These are phyloP conservation scores for Cordyceps sp. DNA, from an alignment of 2,329 filamentous ascomycete genomes.

Conservation along the genomic window DNA sequence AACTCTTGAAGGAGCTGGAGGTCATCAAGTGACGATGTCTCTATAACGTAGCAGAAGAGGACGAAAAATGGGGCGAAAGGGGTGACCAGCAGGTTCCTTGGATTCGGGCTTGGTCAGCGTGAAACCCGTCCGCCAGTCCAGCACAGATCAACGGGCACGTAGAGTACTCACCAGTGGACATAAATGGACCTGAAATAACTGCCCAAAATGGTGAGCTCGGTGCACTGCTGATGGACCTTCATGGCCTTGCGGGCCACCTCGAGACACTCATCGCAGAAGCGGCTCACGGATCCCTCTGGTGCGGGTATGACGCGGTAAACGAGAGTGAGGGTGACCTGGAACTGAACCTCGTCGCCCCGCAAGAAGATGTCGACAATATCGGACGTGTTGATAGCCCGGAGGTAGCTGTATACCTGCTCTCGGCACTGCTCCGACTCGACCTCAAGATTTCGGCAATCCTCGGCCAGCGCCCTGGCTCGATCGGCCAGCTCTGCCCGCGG, in stretches of 20 bases:
- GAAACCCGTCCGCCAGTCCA: neutral
- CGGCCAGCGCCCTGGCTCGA: slow-evolving; percentile 20
- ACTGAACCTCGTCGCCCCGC: slow-evolving; percentile 28
- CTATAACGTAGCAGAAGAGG: slow-evolving; percentile 39
- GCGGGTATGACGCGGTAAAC: slow-evolving; percentile 35
- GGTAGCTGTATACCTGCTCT: slow-evolving; percentile 17
- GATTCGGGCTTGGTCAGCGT: neutral
- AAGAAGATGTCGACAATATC: slow-evolving; percentile 25
- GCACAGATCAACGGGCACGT: neutral
- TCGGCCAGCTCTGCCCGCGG: slow-evolving; percentile 22
- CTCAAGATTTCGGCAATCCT: slow-evolving; percentile 19
- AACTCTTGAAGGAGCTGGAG: slow-evolving; percentile 38
- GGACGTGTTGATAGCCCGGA: slow-evolving; percentile 20
- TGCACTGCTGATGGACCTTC: slow-evolving; percentile 25
- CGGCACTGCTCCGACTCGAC: slow-evolving; percentile 17
- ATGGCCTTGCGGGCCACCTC: slow-evolving; percentile 32
- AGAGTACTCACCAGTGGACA: slow-evolving; percentile 29
- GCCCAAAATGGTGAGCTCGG: slow-evolving; percentile 23
- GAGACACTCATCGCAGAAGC: slow-evolving; percentile 32
- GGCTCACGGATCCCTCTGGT: slow-evolving; percentile 20
- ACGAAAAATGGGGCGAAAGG: slow-evolving; percentile 45
- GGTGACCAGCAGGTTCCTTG: slow-evolving; percentile 35
- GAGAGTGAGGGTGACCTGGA: slow-evolving; percentile 30
- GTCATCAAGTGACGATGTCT: slow-evolving; percentile 34
- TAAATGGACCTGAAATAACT: slow-evolving; percentile 27